A percentile compares a stretch with the other conserved stretches of the same genome.
phyloP scores from a whole-genome alignment of 2,329 filamentous ascomycete genomes.

The Fusarium tuaranense region DNA sequence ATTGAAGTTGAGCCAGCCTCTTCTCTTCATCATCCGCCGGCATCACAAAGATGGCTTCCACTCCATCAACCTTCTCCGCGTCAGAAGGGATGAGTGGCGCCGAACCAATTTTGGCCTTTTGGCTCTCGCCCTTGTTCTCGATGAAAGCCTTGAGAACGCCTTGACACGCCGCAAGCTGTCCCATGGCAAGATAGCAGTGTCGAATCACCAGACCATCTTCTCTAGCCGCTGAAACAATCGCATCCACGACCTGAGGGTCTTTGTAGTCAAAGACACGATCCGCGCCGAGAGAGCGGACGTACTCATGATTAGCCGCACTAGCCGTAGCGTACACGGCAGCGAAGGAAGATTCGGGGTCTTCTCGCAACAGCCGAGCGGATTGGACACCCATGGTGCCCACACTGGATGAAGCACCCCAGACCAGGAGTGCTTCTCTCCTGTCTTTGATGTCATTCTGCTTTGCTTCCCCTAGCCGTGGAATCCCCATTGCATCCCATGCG shows the following conservation, averaged over 20 bases:
- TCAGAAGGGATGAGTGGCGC: slow-evolving; percentile 50
- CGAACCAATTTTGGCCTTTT: slow-evolving; percentile 50
- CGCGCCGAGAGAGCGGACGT: slow-evolving; percentile 50
- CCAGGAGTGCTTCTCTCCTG: slow-evolving; percentile 50
- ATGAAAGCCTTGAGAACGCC: slow-evolving; percentile 51
- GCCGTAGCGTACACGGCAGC: slow-evolving; percentile 57
- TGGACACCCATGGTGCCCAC: slow-evolving; percentile 59
- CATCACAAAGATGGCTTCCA: slow-evolving; percentile 54
- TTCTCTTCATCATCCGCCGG: slow-evolving; percentile 50
- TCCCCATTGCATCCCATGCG: slow-evolving; percentile 54
- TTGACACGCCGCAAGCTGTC: slow-evolving; percentile 51
- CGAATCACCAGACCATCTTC: slow-evolving; percentile 52
- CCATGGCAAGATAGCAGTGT: slow-evolving; percentile 56
- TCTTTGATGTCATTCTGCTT: neutral
- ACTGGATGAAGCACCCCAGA: slow-evolving; percentile 60
- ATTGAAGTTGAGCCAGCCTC: slow-evolving; percentile 52
- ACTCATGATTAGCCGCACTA: slow-evolving; percentile 48
- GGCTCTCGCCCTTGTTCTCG: neutral
- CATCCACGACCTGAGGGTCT: slow-evolving; percentile 41
- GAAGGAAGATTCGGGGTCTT: slow-evolving; percentile 47
- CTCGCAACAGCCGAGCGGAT: slow-evolving; percentile 50
- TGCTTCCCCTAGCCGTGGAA: slow-evolving; percentile 41
- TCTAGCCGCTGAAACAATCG: slow-evolving; percentile 51
- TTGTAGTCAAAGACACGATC: slow-evolving; percentile 58
- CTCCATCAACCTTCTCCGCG: slow-evolving; percentile 43